Evolutionary conservation across 129 eudicot species (phyloP), one percentile per base, ranked within the genome.

Genomic region (Deinandra increscens): DNA sequence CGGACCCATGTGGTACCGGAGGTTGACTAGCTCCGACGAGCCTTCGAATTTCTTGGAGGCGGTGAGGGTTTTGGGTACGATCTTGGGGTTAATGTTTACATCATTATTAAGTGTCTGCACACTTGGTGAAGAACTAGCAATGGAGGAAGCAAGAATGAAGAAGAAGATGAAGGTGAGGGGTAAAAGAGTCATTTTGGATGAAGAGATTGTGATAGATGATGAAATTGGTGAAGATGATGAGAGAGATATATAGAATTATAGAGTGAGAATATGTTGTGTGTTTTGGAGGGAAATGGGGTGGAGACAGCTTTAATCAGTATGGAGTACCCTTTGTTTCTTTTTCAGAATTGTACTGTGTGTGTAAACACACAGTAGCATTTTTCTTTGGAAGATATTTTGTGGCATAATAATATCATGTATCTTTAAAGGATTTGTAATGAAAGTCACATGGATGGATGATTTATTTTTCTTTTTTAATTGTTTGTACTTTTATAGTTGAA

Each of bases 1-100:
- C 0, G 96, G 97, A 8, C 97, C 97, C 97, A 91, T 91, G 45
- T 91, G 96, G 83, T 91, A 91, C 2, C 85, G 81, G 50, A 91
- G 87, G 70, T 86, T 81, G n/a, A 91, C 89, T 0, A 91, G 72
- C 50, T 88, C 83, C 14, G 97, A 91, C 0, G 97, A 88, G 62
- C 97, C 97, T 54, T 91, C 97, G 42, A 77, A 86, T 76, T 72
- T 86, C 59, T 91, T 88, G 64, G 90, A 83, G 43, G 85, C 0
- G 15, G 95, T 56, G 7, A 91, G 67, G 14, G 83, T 74, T 49
- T 78, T 79, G 26, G 89, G 84, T 3, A 77, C 80, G 23, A 87
- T 75, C 34, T 84, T 68, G 2, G 95, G 97, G 84, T 87, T 87
- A 55, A 63, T n/a, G n/a, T n/a, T n/a, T n/a, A n/a, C n/a, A n/a